Conservation (phyloP, 2,329 filamentous ascomycete genomes). For the Colletotrichum simmondsii region DNA sequence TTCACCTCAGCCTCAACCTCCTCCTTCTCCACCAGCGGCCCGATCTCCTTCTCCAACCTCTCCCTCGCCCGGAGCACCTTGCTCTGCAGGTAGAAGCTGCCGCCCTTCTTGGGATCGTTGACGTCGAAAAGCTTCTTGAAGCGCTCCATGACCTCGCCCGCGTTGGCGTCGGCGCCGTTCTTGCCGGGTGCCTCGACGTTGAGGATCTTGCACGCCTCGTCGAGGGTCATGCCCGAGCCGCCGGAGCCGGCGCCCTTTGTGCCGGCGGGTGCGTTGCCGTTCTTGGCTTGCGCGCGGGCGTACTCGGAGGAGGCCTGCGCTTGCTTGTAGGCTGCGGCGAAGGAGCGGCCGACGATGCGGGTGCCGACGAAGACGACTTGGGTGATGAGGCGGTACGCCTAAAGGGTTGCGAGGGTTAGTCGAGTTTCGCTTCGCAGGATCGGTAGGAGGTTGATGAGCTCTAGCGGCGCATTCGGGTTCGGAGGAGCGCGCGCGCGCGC, state of each 20-base stretch:
- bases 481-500: background rate
- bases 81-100: slow-evolving; percentile 98
- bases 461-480: slow-evolving; percentile 8
- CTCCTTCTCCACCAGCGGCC: slow-evolving; percentile 75
- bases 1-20: slow-evolving; percentile 81
- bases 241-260: slow-evolving; percentile 50
- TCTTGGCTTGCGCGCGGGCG: slow-evolving; percentile 77
- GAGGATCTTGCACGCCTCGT: slow-evolving; percentile 96
- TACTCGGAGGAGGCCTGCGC: slow-evolving; percentile 89
- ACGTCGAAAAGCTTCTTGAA: slow-evolving; percentile 96
- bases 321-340: slow-evolving; percentile 95
- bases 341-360: slow-evolving; percentile 92
- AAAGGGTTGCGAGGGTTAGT: background rate
- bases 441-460: background rate
- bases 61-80: slow-evolving; percentile 93
- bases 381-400: slow-evolving; percentile 70
- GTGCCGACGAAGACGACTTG: slow-evolving; percentile 92
- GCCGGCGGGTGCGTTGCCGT: slow-evolving; percentile 53
- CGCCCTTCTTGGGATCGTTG: slow-evolving; percentile 95
- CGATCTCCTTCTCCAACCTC: slow-evolving; percentile 87
- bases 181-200: slow-evolving; percentile 88
- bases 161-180: slow-evolving; percentile 75
- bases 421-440: background rate
- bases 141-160: slow-evolving; percentile 82
- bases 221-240: slow-evolving; percentile 83